phyloP scores from a whole-genome alignment of 2,329 filamentous ascomycete species.

The Talaromyces islandicus region DNA sequence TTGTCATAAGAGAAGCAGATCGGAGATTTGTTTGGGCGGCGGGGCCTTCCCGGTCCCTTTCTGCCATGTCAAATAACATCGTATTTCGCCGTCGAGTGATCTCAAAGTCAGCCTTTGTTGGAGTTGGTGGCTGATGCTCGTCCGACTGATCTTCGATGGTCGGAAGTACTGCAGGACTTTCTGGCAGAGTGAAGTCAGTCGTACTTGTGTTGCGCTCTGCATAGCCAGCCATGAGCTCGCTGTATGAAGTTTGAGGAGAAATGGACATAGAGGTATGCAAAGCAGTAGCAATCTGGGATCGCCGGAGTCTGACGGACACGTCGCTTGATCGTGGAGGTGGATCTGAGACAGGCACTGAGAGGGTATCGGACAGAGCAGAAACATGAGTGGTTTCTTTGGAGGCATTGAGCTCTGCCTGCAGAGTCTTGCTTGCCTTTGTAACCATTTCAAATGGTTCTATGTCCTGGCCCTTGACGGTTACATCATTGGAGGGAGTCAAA shows the following conservation, averaged over 20 bases:
- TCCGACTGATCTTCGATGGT: constrained; percentile 18
- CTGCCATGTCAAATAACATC: constrained; percentile 32
- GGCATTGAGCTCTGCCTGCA: constrained; percentile 30
- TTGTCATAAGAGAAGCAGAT: constrained; percentile 47
- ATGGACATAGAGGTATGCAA: constrained; percentile 45
- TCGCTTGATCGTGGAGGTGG: constrained; percentile 22
- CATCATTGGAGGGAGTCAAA: constrained; percentile 41
- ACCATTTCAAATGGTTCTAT: constrained; percentile 30
- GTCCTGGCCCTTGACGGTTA: constrained; percentile 11
- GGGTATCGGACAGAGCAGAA: constrained; percentile 15
- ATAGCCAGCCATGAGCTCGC: constrained; percentile 49
- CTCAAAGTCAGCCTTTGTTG: constrained; percentile 20
- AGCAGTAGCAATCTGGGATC: constrained; percentile 47
- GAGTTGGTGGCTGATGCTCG: constrained; percentile 21
- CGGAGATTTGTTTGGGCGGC: constrained; percentile 41
- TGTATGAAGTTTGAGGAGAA: constrained; percentile 49
- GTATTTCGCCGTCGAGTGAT: constrained; percentile 28
- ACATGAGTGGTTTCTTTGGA: not conserved
- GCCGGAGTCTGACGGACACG: constrained; percentile 39
- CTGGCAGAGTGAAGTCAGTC: constrained; percentile 15
- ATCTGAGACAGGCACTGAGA: constrained; percentile 17
- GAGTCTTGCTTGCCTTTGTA: constrained; percentile 31
- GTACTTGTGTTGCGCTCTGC: constrained; percentile 27
- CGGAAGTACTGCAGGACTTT: constrained; percentile 15
- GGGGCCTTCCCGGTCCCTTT: constrained; percentile 35